These are phyloP conservation scores for Coelastrella sp. DNA, from an alignment of 139 green algal species.

Conservation along the genomic window DNA sequence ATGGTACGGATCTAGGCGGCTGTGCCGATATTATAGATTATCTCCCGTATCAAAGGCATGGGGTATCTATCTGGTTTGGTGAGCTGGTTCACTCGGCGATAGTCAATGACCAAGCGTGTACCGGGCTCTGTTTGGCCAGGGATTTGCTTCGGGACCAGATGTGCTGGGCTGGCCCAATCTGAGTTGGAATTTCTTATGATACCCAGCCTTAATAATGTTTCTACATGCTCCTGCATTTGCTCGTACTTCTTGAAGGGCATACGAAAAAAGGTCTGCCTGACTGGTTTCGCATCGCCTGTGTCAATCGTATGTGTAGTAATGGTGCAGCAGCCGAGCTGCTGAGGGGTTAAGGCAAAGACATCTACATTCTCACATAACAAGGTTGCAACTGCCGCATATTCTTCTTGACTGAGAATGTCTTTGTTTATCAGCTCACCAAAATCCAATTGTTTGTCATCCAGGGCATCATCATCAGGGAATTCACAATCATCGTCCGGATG, in stretches of 20 bases:
- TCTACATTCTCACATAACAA: neutral
- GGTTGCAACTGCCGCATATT: neutral
- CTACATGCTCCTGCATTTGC: neutral
- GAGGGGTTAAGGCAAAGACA: neutral
- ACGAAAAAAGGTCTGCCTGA: neutral
- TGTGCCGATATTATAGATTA: neutral
- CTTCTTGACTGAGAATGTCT: neutral
- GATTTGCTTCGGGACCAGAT: slow-evolving; percentile 27
- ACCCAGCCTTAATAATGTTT: neutral
- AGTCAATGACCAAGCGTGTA: slow-evolving; percentile 14
- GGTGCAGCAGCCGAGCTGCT: neutral
- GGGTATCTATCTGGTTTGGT: neutral
- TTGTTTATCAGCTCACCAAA: neutral
- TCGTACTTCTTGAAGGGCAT: slow-evolving; percentile 3
- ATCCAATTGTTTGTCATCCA: neutral
- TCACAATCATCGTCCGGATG: neutral
- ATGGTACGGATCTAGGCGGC: neutral
- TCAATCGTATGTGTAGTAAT: neutral
- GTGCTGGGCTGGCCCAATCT: neutral
- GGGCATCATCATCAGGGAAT: slow-evolving; percentile 11
- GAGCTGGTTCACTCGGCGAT: neutral
- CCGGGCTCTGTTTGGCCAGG: neutral
- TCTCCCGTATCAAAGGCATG: neutral
- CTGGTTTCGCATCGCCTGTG: neutral
- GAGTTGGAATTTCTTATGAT: neutral